Base-by-base conservation (phyloP, 2,329 filamentous ascomycete genomes). In the Neonectria magnoliae region DNA sequence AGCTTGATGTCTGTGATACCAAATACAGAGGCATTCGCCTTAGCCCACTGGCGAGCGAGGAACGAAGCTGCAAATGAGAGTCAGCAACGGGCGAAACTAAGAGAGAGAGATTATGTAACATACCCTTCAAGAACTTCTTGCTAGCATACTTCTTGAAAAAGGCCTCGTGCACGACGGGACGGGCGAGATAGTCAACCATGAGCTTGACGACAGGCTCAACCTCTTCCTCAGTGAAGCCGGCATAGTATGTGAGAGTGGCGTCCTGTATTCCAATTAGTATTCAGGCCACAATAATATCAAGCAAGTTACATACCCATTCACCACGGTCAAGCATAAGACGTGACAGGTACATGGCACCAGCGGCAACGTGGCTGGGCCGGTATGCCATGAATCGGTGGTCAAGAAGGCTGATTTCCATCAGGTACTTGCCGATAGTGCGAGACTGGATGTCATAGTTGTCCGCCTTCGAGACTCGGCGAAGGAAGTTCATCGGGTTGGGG, bases 101-200 rank as follows among this genome's bases (percentile, higher is more conserved):
- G 31, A 5, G 20, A 25, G 36, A 9, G 11, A 25, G 13, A 13
- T 4, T 4, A 20, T 36, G 22, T 62, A n/a, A 73, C 87, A 82
- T 89, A 97, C 95, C 94, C 85, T 99, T 99, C 75, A 98, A 84
- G 83, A 98, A 99, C 83, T 97, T 98, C 86, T 98, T 99, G 88
- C 93, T 97, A 61, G 96, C 96, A 79, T 99, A 99, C 82, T 99
- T 99, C 88, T 97, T 97, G 87, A 98, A 98, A 86, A 99, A 98
- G 41, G 96, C 97, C 79, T 98, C 95, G 76, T 99, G 96, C 47
- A 91, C 88, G 58, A 98, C 92, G 27, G 95, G 96, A 13, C 93
- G 90, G 64, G 92, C 92, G 42, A 99, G 90, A 78, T 99, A 99
- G 80, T 99, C 94, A 66, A 99, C 90, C 94, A 99, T 98, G 66